These are phyloP conservation scores for Millerago galiae DNA, from an alignment of 805 yeast genomes.

Conservation along the genomic window DNA sequence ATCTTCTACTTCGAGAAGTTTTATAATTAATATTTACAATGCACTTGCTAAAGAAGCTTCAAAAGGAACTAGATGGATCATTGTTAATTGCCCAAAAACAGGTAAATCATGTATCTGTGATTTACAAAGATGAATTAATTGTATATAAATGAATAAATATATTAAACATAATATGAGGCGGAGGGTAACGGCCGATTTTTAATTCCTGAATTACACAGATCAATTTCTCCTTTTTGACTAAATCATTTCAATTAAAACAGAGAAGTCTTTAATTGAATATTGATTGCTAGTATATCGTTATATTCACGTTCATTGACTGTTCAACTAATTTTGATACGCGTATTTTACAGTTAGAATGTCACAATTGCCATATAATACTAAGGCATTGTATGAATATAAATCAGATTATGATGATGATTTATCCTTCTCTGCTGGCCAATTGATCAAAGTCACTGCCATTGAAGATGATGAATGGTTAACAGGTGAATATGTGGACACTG, in stretches of 20 bases:
- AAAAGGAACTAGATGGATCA: constrained; percentile 68
- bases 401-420: constrained; percentile 82
- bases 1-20: constrained; percentile 75
- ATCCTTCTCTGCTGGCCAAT: constrained; percentile 58
- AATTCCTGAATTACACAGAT: too few species aligned
- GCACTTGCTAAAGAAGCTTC: constrained; percentile 67
- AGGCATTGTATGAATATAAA: constrained; percentile 59
- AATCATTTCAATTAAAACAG: too few species aligned
- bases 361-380: constrained; percentile 56
- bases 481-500: constrained; percentile 48
- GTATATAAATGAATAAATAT: too few species aligned
- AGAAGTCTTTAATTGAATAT: too few species aligned
- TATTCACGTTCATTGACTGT: too few species aligned
- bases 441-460: constrained; percentile 65
- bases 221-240: too few species aligned
- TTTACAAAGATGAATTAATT: constrained; percentile 37
- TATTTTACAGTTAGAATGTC: neutral
- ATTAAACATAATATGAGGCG: too few species aligned
- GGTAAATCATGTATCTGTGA: constrained; percentile 65
- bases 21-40: constrained; percentile 65
- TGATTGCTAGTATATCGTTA: too few species aligned
- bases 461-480: constrained; percentile 92
- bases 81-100: constrained; percentile 72
- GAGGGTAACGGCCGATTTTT: too few species aligned
- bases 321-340: too few species aligned